A percentile compares a stretch with the other conserved stretches of the same genome.
phyloP scores from a whole-genome alignment of 2,329 filamentous ascomycete species.

The Alternaria solani region DNA sequence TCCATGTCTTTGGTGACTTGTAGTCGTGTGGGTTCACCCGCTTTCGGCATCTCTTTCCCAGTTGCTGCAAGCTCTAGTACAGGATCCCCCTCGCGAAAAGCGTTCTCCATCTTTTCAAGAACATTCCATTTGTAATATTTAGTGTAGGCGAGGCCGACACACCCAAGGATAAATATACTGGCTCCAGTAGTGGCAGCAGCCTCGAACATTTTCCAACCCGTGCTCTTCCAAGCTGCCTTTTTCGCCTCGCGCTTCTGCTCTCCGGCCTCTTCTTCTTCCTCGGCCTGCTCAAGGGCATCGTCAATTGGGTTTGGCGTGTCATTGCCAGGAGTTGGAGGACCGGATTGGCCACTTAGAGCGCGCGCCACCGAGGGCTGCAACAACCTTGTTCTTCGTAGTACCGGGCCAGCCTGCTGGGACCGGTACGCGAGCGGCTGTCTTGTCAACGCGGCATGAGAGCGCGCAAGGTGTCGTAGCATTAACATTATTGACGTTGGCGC shows the following conservation, averaged over 20 bases:
- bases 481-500: slow-evolving; percentile 39
- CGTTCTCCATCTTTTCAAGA: slow-evolving; percentile 89
- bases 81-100: slow-evolving; percentile 91
- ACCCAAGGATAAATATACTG: slow-evolving; percentile 58
- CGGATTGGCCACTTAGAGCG: slow-evolving; percentile 45
- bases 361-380: slow-evolving; percentile 26
- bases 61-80: slow-evolving; percentile 72
- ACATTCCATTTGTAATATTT: slow-evolving; percentile 85
- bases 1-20: slow-evolving; percentile 26
- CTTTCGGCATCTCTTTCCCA: slow-evolving; percentile 44
- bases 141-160: slow-evolving; percentile 58
- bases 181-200: slow-evolving; percentile 60
- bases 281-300: slow-evolving; percentile 44
- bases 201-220: slow-evolving; percentile 62
- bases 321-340: slow-evolving; percentile 48
- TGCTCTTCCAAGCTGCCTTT: slow-evolving; percentile 47
- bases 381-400: slow-evolving; percentile 17
- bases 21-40: slow-evolving; percentile 28
- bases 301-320: slow-evolving; percentile 50
- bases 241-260: slow-evolving; percentile 20
- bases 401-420: slow-evolving; percentile 38
- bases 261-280: slow-evolving; percentile 19
- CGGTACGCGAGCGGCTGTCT: slow-evolving; percentile 23
- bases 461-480: slow-evolving; percentile 39
- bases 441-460: slow-evolving; percentile 29